Conservation (phyloP, 768 basidiomycete genomes). For the Suillus subalutaceus region DNA sequence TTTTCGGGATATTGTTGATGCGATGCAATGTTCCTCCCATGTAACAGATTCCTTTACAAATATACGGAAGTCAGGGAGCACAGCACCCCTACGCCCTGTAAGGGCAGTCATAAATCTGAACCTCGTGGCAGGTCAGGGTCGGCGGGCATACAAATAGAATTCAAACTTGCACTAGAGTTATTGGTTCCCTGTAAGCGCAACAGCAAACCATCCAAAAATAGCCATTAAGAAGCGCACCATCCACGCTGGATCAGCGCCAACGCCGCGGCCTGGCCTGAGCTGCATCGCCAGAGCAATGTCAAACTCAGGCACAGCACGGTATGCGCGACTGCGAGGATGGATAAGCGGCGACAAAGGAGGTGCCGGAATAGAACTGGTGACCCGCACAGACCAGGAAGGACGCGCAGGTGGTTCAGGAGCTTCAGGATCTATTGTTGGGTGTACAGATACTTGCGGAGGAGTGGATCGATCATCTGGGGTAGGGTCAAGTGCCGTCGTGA, state of each 20-base stretch:
- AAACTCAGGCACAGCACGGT: slow-evolving; percentile 46
- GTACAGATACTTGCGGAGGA: not conserved
- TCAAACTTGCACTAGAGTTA: slow-evolving; percentile 12
- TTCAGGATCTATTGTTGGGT: slow-evolving; percentile 12
- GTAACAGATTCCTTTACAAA: slow-evolving; percentile 18
- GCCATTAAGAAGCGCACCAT: slow-evolving; percentile 80
- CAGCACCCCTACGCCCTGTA: slow-evolving; percentile 5
- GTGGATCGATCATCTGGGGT: not conserved
- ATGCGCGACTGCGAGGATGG: slow-evolving; percentile 27
- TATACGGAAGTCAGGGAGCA: slow-evolving; percentile 14
- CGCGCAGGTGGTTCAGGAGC: slow-evolving; percentile 23
- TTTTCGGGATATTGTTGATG: not conserved
- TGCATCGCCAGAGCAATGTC: slow-evolving; percentile 82
- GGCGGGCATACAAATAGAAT: slow-evolving; percentile 2
- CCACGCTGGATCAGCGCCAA: slow-evolving; percentile 77
- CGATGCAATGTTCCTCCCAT: slow-evolving; percentile 2
- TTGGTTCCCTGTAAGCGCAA: slow-evolving; percentile 49
- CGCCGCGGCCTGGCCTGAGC: slow-evolving; percentile 69
- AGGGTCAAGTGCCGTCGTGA: slow-evolving; percentile 15
- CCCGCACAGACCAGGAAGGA: slow-evolving; percentile 35
- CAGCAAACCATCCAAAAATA: slow-evolving; percentile 77
- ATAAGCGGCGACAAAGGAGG: slow-evolving; percentile 17
- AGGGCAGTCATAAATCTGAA: not conserved
- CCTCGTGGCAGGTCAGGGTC: slow-evolving; percentile 5
- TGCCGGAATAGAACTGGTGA: slow-evolving; percentile 24